Base-by-base conservation (phyloP, 257 asterid species). In the Solanum lycopersicoides region DNA sequence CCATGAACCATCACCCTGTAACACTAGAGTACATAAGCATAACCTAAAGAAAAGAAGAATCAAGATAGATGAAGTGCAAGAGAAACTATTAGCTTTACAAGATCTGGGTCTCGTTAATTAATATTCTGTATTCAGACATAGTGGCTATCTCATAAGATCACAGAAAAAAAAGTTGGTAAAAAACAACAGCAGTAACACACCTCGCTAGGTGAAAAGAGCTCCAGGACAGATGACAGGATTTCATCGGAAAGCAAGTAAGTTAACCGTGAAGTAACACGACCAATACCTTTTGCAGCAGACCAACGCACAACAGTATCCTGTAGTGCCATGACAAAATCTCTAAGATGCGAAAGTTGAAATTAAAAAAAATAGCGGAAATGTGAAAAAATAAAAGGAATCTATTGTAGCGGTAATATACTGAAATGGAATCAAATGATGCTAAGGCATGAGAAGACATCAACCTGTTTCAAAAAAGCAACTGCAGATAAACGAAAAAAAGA, bases 251-350 rank as follows among this genome's bases (percentile, higher is more conserved):
- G 99, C 60, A 93, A 87, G 88, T 92, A 92, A 83, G 97, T 94
- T 87, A 97, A 90, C 74, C 95, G 95, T 88, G 99, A 93, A 72
- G 98, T 90, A 86, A 95, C 91, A 28, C 99, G 98, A 86, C 99
- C 99, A 89, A 97, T 90, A 87, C 99, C 99, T 92, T 97, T 97
- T 87, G 99, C 99, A 88, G 99, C 98, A 88, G 99, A 97, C 99
- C 99, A 97, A 83, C 99, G 95, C 82, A 97, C 99, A 45, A 97
- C 96, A 83, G 99, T 97, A 90, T 95, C 99, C 99, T 97, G 84
- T 53, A 88, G 85, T 84, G 86, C 85, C 77, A 80, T 42, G 88
- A 59, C 73, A 77, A 72, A 12, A 50, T 73, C 56, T 47, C 59
- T 86, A 86, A 86, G 50, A 72, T 34, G 82, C 3, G 9, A 86